These are phyloP conservation scores for Microcos paniculata DNA, from an alignment of 345 rosid species.

Conservation along the genomic window DNA sequence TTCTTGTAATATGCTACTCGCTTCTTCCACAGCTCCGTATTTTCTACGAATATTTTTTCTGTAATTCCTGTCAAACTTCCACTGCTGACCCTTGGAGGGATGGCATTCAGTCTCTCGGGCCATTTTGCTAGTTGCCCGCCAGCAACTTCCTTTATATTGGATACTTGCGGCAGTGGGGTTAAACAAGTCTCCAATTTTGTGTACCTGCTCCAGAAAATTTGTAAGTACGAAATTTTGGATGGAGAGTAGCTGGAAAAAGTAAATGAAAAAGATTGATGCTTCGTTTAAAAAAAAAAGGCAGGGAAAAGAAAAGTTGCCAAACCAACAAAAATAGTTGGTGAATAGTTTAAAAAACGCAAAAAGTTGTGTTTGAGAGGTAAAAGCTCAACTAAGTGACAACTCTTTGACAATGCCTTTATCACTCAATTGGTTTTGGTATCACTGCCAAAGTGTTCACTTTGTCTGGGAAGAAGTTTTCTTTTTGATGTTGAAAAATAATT, in stretches of 20 bases:
- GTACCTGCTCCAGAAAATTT: slow-evolving; percentile 46
- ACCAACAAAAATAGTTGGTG: too few species aligned
- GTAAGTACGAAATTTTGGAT: not conserved
- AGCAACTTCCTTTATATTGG: slow-evolving; percentile 50
- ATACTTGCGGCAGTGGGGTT: slow-evolving; percentile 77
- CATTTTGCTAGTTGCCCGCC: slow-evolving; percentile 77
- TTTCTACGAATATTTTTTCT: slow-evolving; percentile 42
- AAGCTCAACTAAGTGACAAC: not conserved
- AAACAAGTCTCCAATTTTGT: slow-evolving; percentile 80
- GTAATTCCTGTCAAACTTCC: slow-evolving; percentile 58
- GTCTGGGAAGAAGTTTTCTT: slow-evolving; percentile 7
- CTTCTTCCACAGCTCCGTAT: slow-evolving; percentile 66
- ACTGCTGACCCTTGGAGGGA: slow-evolving; percentile 78
- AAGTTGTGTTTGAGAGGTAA: not conserved
- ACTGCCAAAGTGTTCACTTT: not conserved
- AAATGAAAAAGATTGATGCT: not conserved
- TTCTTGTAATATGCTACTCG: slow-evolving; percentile 72
- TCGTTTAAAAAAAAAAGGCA: not conserved
- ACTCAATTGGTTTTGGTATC: slow-evolving; percentile 38
- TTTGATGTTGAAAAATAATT: not conserved
- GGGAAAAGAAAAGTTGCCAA: slow-evolving; percentile 11
- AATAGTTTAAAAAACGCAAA: slow-evolving; percentile 5
- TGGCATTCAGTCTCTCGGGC: slow-evolving; percentile 68
- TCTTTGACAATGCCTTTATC: slow-evolving; percentile 21
- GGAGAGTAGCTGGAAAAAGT: not conserved